A percentile compares a stretch with the other conserved stretches of the same genome.
phyloP scores from a whole-genome alignment of 257 asterid species.

The Salvia rosmarinus region DNA sequence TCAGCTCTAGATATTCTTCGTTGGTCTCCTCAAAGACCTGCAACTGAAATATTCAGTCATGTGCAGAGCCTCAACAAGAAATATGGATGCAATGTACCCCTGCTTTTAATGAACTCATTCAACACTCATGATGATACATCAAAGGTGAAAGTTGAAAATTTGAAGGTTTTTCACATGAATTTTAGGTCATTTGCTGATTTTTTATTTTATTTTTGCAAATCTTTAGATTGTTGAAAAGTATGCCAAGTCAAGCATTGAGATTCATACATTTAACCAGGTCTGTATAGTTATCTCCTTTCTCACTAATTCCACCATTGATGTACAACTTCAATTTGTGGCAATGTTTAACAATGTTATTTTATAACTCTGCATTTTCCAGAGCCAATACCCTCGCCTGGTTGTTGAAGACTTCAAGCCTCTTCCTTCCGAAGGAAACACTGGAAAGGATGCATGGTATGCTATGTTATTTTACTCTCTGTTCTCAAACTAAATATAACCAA shows the following conservation, averaged over 20 bases:
- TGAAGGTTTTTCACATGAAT: background rate
- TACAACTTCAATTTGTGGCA: conserved; percentile 14
- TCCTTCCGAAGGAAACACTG: conserved; percentile 76
- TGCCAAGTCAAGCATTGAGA: conserved; percentile 68
- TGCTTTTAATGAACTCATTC: conserved; percentile 97
- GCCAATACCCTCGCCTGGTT: conserved; percentile 97
- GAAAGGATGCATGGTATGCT: conserved; percentile 92
- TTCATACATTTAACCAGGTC: conserved; percentile 98
- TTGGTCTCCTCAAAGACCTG: conserved; percentile 24
- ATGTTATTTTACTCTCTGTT: conserved; percentile 19
- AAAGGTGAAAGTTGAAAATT: conserved; percentile 58
- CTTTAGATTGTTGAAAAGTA: conserved; percentile 87
- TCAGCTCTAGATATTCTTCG: conserved; percentile 3
- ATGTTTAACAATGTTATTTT: conserved; percentile 10
- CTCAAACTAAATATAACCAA: background rate
- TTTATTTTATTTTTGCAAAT: conserved; percentile 30
- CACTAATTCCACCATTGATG: background rate
- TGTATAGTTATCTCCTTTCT: conserved; percentile 22
- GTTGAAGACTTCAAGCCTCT: conserved; percentile 87
- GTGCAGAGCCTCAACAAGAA: conserved; percentile 76
- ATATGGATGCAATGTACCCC: conserved; percentile 93
- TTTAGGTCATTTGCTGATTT: conserved; percentile 32
- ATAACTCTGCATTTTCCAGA: conserved; percentile 54
- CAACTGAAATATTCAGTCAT: conserved; percentile 39
- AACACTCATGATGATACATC: conserved; percentile 95